Conservation (phyloP, 192 early-diverging fungal species). For the Backusella mclennaniae region DNA sequence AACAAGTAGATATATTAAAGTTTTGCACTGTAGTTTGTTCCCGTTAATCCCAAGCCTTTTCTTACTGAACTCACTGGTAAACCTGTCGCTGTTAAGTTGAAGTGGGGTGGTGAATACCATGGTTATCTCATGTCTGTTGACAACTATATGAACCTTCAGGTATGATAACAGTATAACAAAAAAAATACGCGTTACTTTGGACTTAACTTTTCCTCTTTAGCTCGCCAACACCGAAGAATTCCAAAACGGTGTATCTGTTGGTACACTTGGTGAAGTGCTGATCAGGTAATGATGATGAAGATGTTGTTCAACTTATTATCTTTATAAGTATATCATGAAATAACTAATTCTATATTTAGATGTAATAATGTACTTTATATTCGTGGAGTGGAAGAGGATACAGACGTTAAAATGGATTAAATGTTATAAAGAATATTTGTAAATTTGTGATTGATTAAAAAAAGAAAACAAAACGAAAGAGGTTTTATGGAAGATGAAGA, state of each 20-base stretch:
- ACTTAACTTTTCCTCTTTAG: constrained; percentile 43
- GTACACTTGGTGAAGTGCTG: constrained; percentile 88
- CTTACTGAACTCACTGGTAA: constrained; percentile 91
- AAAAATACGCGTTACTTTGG: background rate
- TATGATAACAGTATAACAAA: constrained; percentile 26
- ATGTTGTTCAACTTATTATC: background rate
- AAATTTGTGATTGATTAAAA: background rate
- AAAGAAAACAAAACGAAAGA: background rate
- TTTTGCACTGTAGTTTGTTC: constrained; percentile 60
- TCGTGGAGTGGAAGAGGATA: constrained; percentile 64
- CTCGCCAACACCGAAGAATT: constrained; percentile 94
- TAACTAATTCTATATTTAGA: constrained; percentile 35
- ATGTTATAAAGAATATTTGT: constrained; percentile 4
- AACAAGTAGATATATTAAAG: background rate
- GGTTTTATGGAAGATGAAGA: background rate
- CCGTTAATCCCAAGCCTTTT: constrained; percentile 98
- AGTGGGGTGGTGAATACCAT: constrained; percentile 99
- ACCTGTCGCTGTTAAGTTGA: constrained; percentile 89
- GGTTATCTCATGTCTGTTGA: constrained; percentile 88
- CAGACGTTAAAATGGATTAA: constrained; percentile 20
- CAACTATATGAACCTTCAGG: constrained; percentile 97
- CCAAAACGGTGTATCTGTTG: constrained; percentile 86
- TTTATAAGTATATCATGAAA: background rate
- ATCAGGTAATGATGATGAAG: constrained; percentile 57
- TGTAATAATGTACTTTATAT: constrained; percentile 88